These are phyloP conservation scores for Musa schizocarpa DNA, from an alignment of 176 grass and related monocot species.

Conservation along the genomic window DNA sequence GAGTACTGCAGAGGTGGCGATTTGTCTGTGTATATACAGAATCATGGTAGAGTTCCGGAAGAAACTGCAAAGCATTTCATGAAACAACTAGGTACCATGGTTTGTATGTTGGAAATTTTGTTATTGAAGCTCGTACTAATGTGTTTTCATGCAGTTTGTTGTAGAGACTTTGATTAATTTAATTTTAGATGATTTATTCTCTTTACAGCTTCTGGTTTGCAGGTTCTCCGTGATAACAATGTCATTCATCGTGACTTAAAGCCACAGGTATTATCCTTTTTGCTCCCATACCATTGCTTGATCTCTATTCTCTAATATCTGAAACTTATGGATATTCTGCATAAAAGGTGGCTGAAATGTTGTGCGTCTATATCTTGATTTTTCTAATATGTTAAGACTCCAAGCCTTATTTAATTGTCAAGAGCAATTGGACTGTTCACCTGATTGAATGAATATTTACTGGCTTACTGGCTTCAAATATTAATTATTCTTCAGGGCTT, in stretches of 20 bases:
- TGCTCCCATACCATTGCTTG: neutral
- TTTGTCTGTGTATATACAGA: slow-evolving; percentile 51
- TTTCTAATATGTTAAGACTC: neutral
- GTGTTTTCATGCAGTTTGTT: neutral
- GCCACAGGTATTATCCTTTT: slow-evolving; percentile 56
- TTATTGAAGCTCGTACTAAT: neutral
- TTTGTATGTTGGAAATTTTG: neutral
- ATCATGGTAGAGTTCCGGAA: slow-evolving; percentile 59
- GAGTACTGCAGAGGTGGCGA: slow-evolving; percentile 91
- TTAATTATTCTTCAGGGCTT: neutral
- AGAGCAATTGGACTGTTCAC: neutral
- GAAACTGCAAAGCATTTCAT: slow-evolving; percentile 78
- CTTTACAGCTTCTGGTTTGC: slow-evolving; percentile 73
- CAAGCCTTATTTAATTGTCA: neutral
- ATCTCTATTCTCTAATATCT: neutral
- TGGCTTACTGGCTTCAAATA: neutral
- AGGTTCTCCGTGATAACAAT: slow-evolving; percentile 73
- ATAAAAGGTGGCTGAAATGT: too few relatives aligned
- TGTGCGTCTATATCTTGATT: too few relatives aligned
- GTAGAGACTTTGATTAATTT: neutral
- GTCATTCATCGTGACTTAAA: slow-evolving; percentile 96
- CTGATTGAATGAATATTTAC: neutral
- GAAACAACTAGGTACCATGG: slow-evolving; percentile 57
- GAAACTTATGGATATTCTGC: neutral
- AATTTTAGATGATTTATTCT: slow-evolving; percentile 8